Conservation (phyloP, 2,329 filamentous ascomycete species). For the Ceratocystis eucalypticola region DNA sequence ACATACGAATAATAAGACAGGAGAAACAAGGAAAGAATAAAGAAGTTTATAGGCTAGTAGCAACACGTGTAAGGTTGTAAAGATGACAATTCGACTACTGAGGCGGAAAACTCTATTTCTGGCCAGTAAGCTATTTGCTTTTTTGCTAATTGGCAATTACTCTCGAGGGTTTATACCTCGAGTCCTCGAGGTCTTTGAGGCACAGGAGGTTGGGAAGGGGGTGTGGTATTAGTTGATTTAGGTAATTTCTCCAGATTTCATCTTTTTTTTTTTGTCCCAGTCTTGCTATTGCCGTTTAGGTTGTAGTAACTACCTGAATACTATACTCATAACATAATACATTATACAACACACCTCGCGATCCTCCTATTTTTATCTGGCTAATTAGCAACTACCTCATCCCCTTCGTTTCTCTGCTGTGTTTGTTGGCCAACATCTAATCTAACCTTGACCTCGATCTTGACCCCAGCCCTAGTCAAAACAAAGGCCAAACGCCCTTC, state of each 20-base stretch:
- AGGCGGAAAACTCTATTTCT: neutral
- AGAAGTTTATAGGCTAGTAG: neutral
- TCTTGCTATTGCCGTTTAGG: neutral
- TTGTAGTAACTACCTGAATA: too few relatives aligned
- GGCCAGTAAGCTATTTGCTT: neutral
- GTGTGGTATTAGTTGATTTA: neutral
- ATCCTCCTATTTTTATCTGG: neutral
- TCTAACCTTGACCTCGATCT: neutral
- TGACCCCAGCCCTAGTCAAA: neutral
- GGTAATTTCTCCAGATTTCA: neutral
- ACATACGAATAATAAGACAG: neutral
- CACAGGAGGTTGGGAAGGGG: neutral
- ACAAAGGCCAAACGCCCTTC: neutral
- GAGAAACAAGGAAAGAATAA: neutral
- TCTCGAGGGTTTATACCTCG: neutral
- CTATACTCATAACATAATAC: too few relatives aligned
- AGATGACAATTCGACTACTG: neutral
- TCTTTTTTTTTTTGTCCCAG: neutral
- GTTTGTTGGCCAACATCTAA: neutral
- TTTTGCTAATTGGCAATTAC: neutral
- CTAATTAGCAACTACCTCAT: neutral
- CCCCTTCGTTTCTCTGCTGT: neutral
- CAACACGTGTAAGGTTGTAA: neutral
- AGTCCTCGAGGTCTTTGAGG: neutral
- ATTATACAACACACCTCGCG: neutral